Evolutionary conservation across 306 rosid species (phyloP).

Genomic region (Rosa chinensis): DNA sequence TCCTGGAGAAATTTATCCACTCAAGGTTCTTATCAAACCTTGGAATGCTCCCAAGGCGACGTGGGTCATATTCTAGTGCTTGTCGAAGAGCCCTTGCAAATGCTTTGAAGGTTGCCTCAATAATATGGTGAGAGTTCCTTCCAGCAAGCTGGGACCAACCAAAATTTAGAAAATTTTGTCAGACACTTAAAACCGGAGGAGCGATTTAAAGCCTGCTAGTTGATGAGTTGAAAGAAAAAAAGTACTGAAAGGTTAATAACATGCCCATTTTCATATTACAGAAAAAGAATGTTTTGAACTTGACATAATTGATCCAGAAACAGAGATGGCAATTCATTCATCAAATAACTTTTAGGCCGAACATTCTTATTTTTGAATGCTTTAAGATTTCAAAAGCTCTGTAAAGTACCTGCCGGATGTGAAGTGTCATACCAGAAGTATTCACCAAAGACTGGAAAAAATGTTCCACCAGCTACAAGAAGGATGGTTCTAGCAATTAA

Average conservation of each 20-base stretch:
- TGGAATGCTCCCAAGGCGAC: conserved; percentile 77
- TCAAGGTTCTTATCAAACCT: conserved; percentile 53
- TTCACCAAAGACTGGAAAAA: conserved; percentile 94
- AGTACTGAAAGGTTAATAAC: not conserved
- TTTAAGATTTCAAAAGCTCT: conserved; percentile 13
- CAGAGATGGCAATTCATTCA: conserved; percentile 1
- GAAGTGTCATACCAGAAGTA: conserved; percentile 98
- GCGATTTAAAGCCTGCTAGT: not conserved
- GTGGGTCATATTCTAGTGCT: conserved; percentile 82
- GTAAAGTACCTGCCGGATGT: conserved; percentile 77
- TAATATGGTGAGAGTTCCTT: conserved; percentile 88
- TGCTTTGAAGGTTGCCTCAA: conserved; percentile 97
- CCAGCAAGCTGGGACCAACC: conserved; percentile 69
- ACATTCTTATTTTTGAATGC: not conserved
- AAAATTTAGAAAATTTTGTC: conserved; percentile 20
- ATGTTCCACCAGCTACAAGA: conserved; percentile 87
- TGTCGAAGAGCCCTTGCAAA: conserved; percentile 96
- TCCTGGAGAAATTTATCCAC: not conserved
- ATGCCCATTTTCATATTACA: not conserved
- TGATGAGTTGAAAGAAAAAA: not conserved
- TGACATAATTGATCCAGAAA: not conserved
- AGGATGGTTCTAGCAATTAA: conserved; percentile 13
- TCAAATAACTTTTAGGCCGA: not conserved
- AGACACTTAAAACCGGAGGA: conserved; percentile 23
- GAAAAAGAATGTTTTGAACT: not conserved